Percentiles rank a stretch among this genome's conserved stretches.
These are phyloP conservation scores for Rhizoctonia solani DNA, from an alignment of 1,284 basidiomycete genomes.

Conservation along the genomic window DNA sequence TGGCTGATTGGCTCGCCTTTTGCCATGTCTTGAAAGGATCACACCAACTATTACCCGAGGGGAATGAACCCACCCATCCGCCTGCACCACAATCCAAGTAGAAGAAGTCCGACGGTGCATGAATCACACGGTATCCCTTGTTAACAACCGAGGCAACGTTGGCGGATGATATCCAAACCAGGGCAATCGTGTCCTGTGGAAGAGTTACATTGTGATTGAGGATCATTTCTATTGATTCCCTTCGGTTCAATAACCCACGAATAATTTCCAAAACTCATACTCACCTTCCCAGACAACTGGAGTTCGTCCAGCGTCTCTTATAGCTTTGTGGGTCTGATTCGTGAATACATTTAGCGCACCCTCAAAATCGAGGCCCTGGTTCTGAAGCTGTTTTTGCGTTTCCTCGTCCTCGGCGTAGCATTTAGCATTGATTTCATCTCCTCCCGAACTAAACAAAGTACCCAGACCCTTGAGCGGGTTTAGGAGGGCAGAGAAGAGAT, in stretches of 20 bases:
- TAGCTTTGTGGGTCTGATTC: constrained; percentile 54
- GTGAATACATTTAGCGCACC: constrained; percentile 69
- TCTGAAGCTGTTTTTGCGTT: constrained; percentile 58
- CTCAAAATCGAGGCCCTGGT: constrained; percentile 59
- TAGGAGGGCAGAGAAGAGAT: constrained; percentile 50
- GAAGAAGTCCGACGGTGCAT: constrained; percentile 73
- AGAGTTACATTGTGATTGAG: constrained; percentile 66
- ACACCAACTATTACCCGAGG: constrained; percentile 62
- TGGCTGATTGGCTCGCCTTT: constrained; percentile 49
- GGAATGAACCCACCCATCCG: constrained; percentile 69
- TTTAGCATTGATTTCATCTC: constrained; percentile 76
- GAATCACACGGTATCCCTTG: constrained; percentile 65
- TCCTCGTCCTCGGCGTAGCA: constrained; percentile 68
- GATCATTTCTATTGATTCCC: constrained; percentile 72
- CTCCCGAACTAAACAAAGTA: constrained; percentile 74
- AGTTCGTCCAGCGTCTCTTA: constrained; percentile 55
- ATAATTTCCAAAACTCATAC: constrained; percentile 45
- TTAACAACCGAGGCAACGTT: constrained; percentile 62
- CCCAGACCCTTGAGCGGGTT: constrained; percentile 57
- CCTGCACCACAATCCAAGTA: constrained; percentile 87
- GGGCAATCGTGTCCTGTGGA: constrained; percentile 67
- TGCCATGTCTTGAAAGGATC: constrained; percentile 81
- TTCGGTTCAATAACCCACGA: neutral
- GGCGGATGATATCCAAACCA: constrained; percentile 73
- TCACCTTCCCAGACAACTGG: constrained; percentile 73